Evolutionary conservation across 192 early-diverging fungal species (phyloP).

Genomic region (Dissophora globulifera): DNA sequence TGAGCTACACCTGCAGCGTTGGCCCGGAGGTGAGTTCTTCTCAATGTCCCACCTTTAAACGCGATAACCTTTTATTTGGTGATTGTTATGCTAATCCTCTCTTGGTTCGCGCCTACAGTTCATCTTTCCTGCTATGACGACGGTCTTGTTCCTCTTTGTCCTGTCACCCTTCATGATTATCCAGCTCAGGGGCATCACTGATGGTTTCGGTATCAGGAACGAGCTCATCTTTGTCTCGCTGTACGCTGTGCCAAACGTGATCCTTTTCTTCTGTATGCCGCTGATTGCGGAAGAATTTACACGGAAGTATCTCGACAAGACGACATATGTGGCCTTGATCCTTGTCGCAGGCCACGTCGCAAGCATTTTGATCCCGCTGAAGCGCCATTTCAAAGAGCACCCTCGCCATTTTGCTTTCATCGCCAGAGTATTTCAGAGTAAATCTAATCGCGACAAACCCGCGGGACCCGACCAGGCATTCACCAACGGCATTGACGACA

Average conservation of each 20-base stretch:
- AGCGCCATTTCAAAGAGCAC: conserved; percentile 24
- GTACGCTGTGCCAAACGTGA: conserved; percentile 53
- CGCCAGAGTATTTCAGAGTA: not conserved
- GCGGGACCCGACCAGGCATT: not conserved
- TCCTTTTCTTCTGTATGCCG: conserved; percentile 57
- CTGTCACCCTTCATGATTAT: conserved; percentile 61
- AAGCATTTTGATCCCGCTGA: conserved; percentile 25
- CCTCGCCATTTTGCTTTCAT: conserved; percentile 17
- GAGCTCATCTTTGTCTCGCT: conserved; percentile 64
- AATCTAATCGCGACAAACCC: not conserved
- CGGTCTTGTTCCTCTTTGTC: conserved; percentile 54
- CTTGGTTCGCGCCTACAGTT: conserved; percentile 15
- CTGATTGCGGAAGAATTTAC: conserved; percentile 10
- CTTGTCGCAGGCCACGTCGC: conserved; percentile 20
- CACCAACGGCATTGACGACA: not conserved
- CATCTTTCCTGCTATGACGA: conserved; percentile 7
- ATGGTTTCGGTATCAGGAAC: conserved; percentile 67
- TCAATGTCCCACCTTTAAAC: not conserved
- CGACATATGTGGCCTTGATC: conserved; percentile 27
- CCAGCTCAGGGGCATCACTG: conserved; percentile 56
- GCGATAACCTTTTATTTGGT: not conserved
- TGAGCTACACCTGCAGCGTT: conserved; percentile 15
- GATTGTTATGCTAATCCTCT: not conserved
- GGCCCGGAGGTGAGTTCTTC: conserved; percentile 17
- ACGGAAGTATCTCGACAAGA: conserved; percentile 6